Evolutionary conservation across 2,329 filamentous ascomycete species (phyloP).

Genomic region (Fusarium miscanthi): DNA sequence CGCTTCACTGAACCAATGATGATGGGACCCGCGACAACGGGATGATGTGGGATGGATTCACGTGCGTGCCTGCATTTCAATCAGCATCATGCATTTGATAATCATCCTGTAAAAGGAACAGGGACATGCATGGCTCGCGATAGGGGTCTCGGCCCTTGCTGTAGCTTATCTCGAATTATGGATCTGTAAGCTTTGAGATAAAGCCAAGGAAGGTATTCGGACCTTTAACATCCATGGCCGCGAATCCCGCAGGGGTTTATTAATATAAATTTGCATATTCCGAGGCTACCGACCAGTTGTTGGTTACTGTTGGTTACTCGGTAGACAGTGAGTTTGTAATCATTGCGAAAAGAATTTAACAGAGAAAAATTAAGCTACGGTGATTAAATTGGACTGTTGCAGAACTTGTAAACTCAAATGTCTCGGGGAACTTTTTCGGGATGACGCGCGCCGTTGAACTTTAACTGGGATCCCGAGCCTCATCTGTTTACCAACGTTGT

Average conservation of each 20-base stretch:
- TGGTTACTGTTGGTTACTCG: not conserved
- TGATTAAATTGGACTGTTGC: not conserved
- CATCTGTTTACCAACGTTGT: not conserved
- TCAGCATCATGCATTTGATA: not conserved
- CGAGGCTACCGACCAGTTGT: not conserved
- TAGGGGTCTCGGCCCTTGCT: slow-evolving; percentile 1
- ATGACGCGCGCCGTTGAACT: slow-evolving; percentile 5
- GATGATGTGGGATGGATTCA: slow-evolving; percentile 7
- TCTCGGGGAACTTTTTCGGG: not conserved
- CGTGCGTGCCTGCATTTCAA: not conserved
- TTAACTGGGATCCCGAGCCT: not conserved
- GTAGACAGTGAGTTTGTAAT: slow-evolving; percentile 2
- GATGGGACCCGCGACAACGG: not conserved
- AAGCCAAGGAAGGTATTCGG: slow-evolving; percentile 15
- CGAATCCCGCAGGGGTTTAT: not conserved
- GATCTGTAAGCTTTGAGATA: not conserved
- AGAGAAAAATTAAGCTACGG: not conserved
- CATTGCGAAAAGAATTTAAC: not conserved
- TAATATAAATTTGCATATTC: not conserved
- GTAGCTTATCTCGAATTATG: slow-evolving; percentile 14
- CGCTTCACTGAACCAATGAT: not conserved
- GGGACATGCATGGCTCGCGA: not conserved
- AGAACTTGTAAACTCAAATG: not conserved
- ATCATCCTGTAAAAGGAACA: not conserved
- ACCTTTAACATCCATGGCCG: slow-evolving; percentile 15